Evolutionary conservation across 2,329 filamentous ascomycete genomes (phyloP), one percentile per base, ranked within the genome.

Genomic region (Aspergillus novoparasiticus): DNA sequence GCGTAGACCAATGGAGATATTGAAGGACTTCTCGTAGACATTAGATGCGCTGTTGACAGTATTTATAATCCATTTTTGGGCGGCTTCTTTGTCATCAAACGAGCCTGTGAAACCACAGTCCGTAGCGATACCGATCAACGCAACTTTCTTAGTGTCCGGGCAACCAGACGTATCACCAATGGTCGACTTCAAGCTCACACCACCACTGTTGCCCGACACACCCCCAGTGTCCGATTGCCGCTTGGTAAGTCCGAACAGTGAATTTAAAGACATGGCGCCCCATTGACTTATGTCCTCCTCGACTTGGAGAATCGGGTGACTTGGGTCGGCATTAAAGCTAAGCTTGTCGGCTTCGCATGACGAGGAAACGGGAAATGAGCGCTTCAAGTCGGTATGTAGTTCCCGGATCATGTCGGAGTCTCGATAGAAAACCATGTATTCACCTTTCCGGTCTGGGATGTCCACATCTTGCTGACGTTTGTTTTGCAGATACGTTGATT

Each of bases 11-110:
- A 99, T 87, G 0, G 94, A 94, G 71, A 99, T 94, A 78, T 97
- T 97, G 82, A 99, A 98, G 9, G 91, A 91, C 70, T 85, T 87
- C 77, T 99, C 95, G 74, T 95, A 99, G 11, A 97, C 81, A 65
- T 89, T 87, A 1, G 94, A 97, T 0, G 95, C 95, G 51, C 88
- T 84, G 79, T 96, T 97, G 76, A 99, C 90, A 74, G 92, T 85
- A 58, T 83, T 84, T 70, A 99, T 93, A 66, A 99, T 86, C 75
- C 95, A 95, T 65, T 85, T 77, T 61, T 89, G 85, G 28, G 90
- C 86, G n/a, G 86, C 82, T 57, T 86, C 82, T 50, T 85, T 85
- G 26, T 84, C 85, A 65, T 89, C 86, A 76, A 97, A 96, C 4
- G 84, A 83, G 2, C 82, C 82, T 45, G 89, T 93, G 75, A 98